A percentile compares a stretch with the other conserved stretches of the same genome.
phyloP scores from a whole-genome alignment of 2,329 filamentous ascomycete species.

The Alternaria sp. region DNA sequence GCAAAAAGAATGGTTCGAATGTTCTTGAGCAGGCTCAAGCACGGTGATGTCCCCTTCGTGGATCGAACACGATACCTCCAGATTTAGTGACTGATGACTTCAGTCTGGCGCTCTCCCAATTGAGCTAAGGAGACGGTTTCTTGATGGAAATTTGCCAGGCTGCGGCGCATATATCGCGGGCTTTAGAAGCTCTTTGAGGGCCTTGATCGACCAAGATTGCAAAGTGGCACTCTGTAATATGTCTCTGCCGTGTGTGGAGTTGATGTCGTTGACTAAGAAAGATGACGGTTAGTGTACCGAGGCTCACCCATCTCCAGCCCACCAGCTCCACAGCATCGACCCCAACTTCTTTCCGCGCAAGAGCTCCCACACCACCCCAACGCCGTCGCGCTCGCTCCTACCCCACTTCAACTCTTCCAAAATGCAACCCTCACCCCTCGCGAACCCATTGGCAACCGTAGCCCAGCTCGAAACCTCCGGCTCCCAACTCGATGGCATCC shows the following conservation, averaged over 20 bases:
- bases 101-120: constrained; percentile 43
- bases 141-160: constrained; percentile 5
- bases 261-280: constrained; percentile 3
- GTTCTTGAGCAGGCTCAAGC: constrained; percentile 16
- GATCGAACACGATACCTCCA: constrained; percentile 38
- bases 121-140: constrained; percentile 38
- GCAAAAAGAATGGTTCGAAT: constrained; percentile 19
- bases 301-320: background rate
- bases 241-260: background rate
- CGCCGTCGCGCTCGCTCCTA: background rate
- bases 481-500: constrained; percentile 65
- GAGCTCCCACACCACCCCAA: background rate
- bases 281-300: constrained; percentile 6
- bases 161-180: background rate
- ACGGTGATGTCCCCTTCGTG: constrained; percentile 27
- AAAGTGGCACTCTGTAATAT: background rate
- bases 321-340: constrained; percentile 7
- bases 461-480: constrained; percentile 68
- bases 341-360: constrained; percentile 8
- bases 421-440: constrained; percentile 53
- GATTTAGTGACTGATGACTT: constrained; percentile 39
- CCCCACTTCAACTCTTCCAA: background rate
- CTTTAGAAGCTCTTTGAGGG: background rate
- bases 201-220: background rate
- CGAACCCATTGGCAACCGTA: constrained; percentile 75